A percentile compares a stretch with the other conserved stretches of the same genome.
Evolutionary conservation across 176 grass and related monocot genomes (phyloP).

Genomic region (Avena eriantha): DNA sequence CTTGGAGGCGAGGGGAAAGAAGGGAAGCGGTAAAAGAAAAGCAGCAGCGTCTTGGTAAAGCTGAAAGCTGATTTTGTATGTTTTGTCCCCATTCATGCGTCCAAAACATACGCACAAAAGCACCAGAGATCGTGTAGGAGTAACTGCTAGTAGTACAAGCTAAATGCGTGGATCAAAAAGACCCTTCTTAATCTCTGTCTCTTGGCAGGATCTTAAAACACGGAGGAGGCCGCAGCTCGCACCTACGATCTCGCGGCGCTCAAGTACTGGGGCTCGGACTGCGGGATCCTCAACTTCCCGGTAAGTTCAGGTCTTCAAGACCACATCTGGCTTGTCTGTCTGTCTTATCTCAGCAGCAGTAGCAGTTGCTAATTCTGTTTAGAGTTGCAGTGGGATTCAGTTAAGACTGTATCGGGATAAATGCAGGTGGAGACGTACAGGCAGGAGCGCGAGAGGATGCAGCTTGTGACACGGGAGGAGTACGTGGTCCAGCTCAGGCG

Average conservation of each 20-base stretch:
- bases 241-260: constrained; percentile 87
- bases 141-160: neutral
- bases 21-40: neutral
- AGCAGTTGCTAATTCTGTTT: neutral
- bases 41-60: neutral
- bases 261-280: constrained; percentile 65
- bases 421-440: constrained; percentile 67
- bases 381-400: neutral
- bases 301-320: constrained; percentile 45
- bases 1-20: neutral
- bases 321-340: neutral
- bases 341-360: too few species aligned
- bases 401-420: neutral
- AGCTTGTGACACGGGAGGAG: constrained; percentile 60
- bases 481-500: constrained; percentile 67
- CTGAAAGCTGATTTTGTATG: constrained; percentile 10
- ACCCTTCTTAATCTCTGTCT: too few species aligned
- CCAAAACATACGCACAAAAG: constrained; percentile 1
- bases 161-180: neutral
- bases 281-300: constrained; percentile 69
- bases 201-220: constrained; percentile 57
- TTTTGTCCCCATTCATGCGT: constrained; percentile 10
- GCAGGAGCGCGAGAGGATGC: constrained; percentile 69
- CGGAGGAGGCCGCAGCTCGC: constrained; percentile 68
- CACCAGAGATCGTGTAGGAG: neutral